Evolutionary conservation across 176 grass and related monocot genomes (phyloP), one percentile per base, ranked within the genome.

Genomic region (Ampelocalamus luodianensis): DNA sequence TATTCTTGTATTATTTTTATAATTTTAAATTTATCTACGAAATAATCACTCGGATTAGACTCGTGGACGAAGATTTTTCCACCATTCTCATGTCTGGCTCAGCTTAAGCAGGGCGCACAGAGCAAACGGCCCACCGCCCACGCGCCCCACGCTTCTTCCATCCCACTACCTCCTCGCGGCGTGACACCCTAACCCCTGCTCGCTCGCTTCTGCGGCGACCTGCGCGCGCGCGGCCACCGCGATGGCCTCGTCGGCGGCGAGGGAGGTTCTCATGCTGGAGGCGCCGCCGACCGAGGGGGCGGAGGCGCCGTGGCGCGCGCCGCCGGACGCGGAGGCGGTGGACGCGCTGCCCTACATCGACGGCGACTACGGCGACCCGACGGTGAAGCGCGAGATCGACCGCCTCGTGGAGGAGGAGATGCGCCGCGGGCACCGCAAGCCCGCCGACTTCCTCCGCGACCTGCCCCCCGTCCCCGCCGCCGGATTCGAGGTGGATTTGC

Each of bases 261-360:
- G 83, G 64, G 91, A 98, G 71, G 90, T 98, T 1, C 76, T 98
- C 36, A 98, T 98, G 96, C 93, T 98, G 26, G 96, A 98, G 15
- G 93, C 96, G 22, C 88, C 96, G 60, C 93, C 93, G 50, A 53
- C 86, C 10, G 56, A 90, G 37, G 61, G 82, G 24, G 20, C 82
- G 5, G 29, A 43, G 20, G 83, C 50, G 36, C 72, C 87, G 40
- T 93, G 92, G 93, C 84, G 86, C 10, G 51, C 86, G 34, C 63
- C 59, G 37, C 89, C 93, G 61, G 90, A 96, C 68, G 96, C 96
- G 5, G 96, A 99, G 71, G 20, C 88, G 13, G 75, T 99, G 4
- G 96, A 99, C 68, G 96, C 93, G 88, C 82, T 99, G 70, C 96
- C 96, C 37, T 99, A 99, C 93, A 93, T 99, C 74, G 96, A 99